Evolutionary conservation across 2,329 filamentous ascomycete genomes (phyloP), one percentile per base, ranked within the genome.

Genomic region (Fusarium newnesense): DNA sequence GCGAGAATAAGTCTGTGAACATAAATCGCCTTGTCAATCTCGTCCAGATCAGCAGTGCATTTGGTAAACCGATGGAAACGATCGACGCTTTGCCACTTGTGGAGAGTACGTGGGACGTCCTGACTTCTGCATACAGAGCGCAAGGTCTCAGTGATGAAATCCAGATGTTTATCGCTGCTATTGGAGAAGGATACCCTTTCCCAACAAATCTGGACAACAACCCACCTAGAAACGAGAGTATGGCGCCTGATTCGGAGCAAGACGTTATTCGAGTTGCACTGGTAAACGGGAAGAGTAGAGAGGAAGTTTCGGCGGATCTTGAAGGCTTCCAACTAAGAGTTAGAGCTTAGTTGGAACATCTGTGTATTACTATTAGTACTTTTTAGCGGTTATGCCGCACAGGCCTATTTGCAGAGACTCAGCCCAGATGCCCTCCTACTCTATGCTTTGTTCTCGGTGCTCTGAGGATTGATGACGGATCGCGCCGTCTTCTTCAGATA

Each of bases 1-100:
- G 90, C 0, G 84, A 86, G 70, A 92, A 92, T 74, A 75, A 79
- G 21, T 83, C 81, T 11, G 83, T 81, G 4, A 76, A 78, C 13
- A 82, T 91, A 32, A 78, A 87, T 30, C 84, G 90, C 4, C 85
- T 85, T 36, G 89, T 89, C n/a, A 92, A 92, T 76, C 78, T 92
- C 15, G 73, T 92, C 40, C 90, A 92, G 78, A 84, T 91, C 36
- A 90, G 87, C 70, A 87, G 86, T 67, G 88, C 89, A 0, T 89
- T 92, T 75, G 90, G 89, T 0, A 91, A 90, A 76, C 83, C 89
- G 0, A 92, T 92, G 89, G 90, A 92, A 80, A 85, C 76, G 2
- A 83, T 92, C 15, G 87, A 92, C 73, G 82, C 84, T 0, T 59
- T 87, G 18, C 84, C 86, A 7, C 73, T 89, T 30, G 78, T 89